Evolutionary conservation across 2,329 filamentous ascomycete species (phyloP), one percentile per base, ranked within the genome.

Genomic region (Talaromyces sp.): DNA sequence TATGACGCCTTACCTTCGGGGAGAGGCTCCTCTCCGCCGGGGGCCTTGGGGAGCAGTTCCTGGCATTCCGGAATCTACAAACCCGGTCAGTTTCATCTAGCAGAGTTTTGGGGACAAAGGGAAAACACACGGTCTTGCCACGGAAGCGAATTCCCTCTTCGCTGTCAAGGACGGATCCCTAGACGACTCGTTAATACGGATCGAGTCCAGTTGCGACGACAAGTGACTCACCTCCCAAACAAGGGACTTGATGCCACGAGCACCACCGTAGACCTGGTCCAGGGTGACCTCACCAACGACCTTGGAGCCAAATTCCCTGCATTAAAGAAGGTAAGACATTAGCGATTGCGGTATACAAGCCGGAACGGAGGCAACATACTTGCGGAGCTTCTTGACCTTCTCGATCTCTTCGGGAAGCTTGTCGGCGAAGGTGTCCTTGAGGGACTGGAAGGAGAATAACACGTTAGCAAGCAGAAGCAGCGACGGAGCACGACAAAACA

Each of bases 81-180:
- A 62, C 73, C 64, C 69, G 69, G 66, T 59, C 48, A 55, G 51
- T 32, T 26, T 50, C 52, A 8, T 26, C 14, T 31, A 35, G 38
- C 27, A 21, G 32, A 51, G 11, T 17, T 24, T 38, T 2, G 7
- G 24, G n/a, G 11, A 19, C 32, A 31, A 51, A 29, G 50, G 17
- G 14, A 27, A 26, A 38, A 71, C 81, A 69, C 77, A 85, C 83
- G 68, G 94, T 99, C 86, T 93, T 94, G 83, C 94, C 94, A 77
- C 94, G 89, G 88, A 99, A 99, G 72, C 94, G 91, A 80, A 99
- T 99, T 82, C 94, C 94, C 86, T 99, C 94, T 84, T 97, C 92
- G 61, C 93, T 86, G 81, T 99, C 94, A 73, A 99, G 89, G 71
- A 99, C 94, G 73, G 94, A 99, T 72, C 93, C 87, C 81, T 83